Evolutionary conservation across 2,329 filamentous ascomycete genomes (phyloP).

Genomic region (Alternaria triticimaculans): DNA sequence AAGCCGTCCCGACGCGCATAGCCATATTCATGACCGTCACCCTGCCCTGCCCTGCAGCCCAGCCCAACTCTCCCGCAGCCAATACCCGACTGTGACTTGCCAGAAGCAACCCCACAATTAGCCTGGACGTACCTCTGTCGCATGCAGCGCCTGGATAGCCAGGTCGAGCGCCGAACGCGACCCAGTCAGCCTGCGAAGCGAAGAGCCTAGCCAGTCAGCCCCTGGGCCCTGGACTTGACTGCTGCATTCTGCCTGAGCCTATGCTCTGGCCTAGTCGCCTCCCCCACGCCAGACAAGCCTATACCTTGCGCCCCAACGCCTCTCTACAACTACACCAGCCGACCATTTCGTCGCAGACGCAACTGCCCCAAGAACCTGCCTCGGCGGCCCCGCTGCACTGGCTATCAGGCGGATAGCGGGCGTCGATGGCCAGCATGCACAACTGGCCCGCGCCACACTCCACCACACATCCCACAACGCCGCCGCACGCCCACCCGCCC

Average conservation of each 20-base stretch:
- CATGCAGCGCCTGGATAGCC: slow-evolving; percentile 14
- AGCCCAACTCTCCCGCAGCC: slow-evolving; percentile 12
- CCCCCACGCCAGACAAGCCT: slow-evolving; percentile 14
- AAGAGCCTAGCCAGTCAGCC: slow-evolving; percentile 4
- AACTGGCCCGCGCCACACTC: slow-evolving; percentile 15
- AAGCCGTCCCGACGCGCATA: slow-evolving; percentile 5
- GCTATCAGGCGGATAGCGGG: slow-evolving; percentile 20
- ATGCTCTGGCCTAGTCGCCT: slow-evolving; percentile 16
- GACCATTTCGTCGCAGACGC: slow-evolving; percentile 6
- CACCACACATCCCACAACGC: slow-evolving; percentile 20
- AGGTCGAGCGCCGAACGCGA: neutral
- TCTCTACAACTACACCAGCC: slow-evolving; percentile 6
- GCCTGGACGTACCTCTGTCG: slow-evolving; percentile 11
- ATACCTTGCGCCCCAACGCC: slow-evolving; percentile 22
- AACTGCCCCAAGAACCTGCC: slow-evolving; percentile 1
- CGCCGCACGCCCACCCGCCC: slow-evolving; percentile 5
- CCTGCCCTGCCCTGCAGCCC: slow-evolving; percentile 19
- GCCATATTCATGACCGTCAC: slow-evolving; percentile 2
- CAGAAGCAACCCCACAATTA: slow-evolving; percentile 17
- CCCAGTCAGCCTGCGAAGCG: slow-evolving; percentile 1
- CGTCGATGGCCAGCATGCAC: slow-evolving; percentile 39
- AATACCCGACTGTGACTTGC: slow-evolving; percentile 10
- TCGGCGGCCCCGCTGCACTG: slow-evolving; percentile 17
- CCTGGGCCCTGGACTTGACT: slow-evolving; percentile 10
- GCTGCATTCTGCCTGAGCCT: slow-evolving; percentile 15